A percentile compares a stretch with the other conserved stretches of the same genome.
phyloP scores from a whole-genome alignment of 352 stramenopile genomes.

The Phytopythium oedochilum region DNA sequence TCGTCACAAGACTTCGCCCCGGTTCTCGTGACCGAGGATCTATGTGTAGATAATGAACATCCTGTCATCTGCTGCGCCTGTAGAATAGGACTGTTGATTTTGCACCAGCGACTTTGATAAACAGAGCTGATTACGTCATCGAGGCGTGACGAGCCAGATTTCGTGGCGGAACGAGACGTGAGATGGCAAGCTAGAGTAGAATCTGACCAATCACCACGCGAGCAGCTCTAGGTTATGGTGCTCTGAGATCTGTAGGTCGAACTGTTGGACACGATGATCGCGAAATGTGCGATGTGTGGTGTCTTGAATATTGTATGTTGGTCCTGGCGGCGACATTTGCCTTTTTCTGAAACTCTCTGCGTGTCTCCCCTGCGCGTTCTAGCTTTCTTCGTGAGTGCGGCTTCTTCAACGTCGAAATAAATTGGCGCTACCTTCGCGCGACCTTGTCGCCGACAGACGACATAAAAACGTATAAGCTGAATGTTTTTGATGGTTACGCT shows the following conservation, averaged over 20 bases:
- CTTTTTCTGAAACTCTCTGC: conserved; percentile 3
- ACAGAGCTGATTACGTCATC: not conserved
- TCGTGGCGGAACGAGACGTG: not conserved
- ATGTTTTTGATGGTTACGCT: not conserved
- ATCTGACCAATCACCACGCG: not conserved
- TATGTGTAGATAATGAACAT: no score
- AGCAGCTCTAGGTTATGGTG: not conserved
- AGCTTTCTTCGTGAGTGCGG: not conserved
- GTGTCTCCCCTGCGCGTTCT: not conserved
- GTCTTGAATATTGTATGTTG: not conserved
- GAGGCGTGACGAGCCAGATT: not conserved
- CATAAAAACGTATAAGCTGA: conserved; percentile 1
- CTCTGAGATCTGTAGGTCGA: no score
- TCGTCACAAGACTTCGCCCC: not conserved
- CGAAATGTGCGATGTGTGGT: not conserved
- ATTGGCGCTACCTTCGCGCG: conserved; percentile 1
- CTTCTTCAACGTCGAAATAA: not conserved
- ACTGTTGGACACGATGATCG: not conserved
- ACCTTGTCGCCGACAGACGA: not conserved
- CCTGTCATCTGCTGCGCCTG: no score
- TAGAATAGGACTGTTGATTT: not conserved
- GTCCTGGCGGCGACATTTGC: not conserved
- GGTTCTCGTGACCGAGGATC: not conserved
- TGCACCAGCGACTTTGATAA: no score
- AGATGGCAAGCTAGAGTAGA: not conserved